Evolutionary conservation across 108 stramenopile genomes (phyloP), one percentile per base, ranked within the genome.

Genomic region (Nitzschia putrida): DNA sequence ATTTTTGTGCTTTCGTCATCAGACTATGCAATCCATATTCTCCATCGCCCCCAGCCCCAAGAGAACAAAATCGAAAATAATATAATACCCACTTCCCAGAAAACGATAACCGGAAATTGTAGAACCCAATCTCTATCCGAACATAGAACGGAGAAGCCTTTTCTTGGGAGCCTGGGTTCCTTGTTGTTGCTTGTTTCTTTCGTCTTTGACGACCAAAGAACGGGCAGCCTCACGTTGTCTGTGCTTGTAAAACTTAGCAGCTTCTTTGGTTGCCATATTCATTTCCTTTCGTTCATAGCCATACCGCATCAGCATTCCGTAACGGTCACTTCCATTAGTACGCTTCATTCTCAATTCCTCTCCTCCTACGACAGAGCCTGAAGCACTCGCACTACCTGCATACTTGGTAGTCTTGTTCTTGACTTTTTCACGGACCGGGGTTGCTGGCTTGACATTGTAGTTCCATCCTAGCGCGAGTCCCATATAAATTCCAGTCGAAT

Each of bases 401-500:
- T 63, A 45, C 22, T 63, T 63, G 44, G 38, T 8, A 22, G 44
- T 22, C 44, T 47, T 63, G 4, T 63, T 21, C n/a, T 18, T 16
- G 18, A 49, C 47, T 8, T 47, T 63, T 44, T 63, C 61, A 37
- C 18, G 8, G n/a, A 63, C 44, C 42, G 61, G 61, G 1, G 61
- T 24, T 13, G 44, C 38, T 23, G n/a, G 38, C 24, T 63, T 44
- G 20, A 40, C 61, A 38, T 63, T 63, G 61, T 63, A 63, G 42
- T 63, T 47, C 61, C 61, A 63, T 1, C 61, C 61, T 4, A 63
- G 11, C 11, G 61, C 61, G 10, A 63, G 23, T 45, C 61, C 61
- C 61, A 63, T 63, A 39, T 63, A 63, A 20, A 63, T 63, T 21
- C 40, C 40, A 9, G 61, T 63, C 38, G 61, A 63, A 22, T 63